Evolutionary conservation across 2,329 filamentous ascomycete genomes (phyloP).

Genomic region (Penicillium brevicompactum): DNA sequence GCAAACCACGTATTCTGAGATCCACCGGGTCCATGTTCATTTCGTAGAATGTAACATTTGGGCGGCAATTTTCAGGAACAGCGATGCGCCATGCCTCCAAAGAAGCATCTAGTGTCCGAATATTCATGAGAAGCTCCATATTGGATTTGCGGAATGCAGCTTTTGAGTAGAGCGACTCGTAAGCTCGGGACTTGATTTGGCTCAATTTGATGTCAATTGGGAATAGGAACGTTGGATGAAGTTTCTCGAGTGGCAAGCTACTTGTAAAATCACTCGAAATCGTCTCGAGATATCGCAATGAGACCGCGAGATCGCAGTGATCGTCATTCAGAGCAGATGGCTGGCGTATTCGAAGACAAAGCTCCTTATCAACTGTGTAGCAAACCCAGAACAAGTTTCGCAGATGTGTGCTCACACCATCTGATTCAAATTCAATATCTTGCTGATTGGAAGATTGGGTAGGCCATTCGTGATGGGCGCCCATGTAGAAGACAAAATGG

Average conservation of each 20-base stretch:
- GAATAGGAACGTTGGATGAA: background rate
- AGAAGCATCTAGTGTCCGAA: background rate
- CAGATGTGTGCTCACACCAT: background rate
- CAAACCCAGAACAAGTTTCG: slow-evolving; percentile 1
- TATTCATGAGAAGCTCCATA: background rate
- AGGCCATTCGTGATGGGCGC: background rate
- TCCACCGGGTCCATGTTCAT: background rate
- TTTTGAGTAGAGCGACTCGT: background rate
- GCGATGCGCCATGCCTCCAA: background rate
- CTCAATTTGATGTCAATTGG: background rate
- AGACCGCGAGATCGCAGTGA: background rate
- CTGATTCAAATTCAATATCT: background rate
- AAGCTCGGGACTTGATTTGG: background rate
- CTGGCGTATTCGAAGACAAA: background rate
- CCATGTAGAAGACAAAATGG: background rate
- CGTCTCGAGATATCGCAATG: background rate
- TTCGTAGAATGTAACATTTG: background rate
- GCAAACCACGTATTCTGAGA: background rate
- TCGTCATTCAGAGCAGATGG: background rate
- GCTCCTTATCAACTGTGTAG: background rate
- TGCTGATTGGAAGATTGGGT: background rate
- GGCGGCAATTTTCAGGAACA: background rate
- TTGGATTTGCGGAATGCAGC: background rate
- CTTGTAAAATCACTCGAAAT: background rate
- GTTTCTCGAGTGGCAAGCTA: background rate